These are phyloP conservation scores for Sanguinoderma infundibulare DNA, from an alignment of 1,284 basidiomycete genomes.

Conservation along the genomic window DNA sequence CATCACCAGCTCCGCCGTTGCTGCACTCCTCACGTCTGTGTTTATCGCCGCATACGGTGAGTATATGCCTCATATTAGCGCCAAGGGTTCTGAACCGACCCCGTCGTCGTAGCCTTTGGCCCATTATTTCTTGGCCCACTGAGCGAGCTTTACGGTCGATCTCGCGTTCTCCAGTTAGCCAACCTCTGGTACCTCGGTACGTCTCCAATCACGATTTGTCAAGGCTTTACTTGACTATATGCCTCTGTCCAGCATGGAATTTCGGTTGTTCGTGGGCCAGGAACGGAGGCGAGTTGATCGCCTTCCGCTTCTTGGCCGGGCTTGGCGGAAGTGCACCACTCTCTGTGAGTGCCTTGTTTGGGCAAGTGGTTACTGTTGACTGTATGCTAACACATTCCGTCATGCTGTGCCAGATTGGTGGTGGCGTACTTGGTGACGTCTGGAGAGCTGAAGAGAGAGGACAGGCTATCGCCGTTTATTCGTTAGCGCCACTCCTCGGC, in stretches of 20 bases:
- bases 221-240: background rate
- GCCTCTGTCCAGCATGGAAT: constrained; percentile 57
- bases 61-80: background rate
- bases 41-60: constrained; percentile 72
- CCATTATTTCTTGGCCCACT: constrained; percentile 60
- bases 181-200: constrained; percentile 65
- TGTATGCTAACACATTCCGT: no score
- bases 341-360: constrained; percentile 43
- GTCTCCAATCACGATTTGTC: constrained; percentile 22
- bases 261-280: constrained; percentile 68
- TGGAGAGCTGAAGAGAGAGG: constrained; percentile 52
- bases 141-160: constrained; percentile 54
- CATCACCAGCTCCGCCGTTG: constrained; percentile 53
- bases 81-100: background rate
- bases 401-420: constrained; percentile 42
- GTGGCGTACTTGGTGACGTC: constrained; percentile 55
- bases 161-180: constrained; percentile 49
- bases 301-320: constrained; percentile 68
- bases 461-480: constrained; percentile 51
- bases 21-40: constrained; percentile 67
- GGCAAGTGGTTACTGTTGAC: background rate
- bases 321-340: constrained; percentile 69
- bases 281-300: constrained; percentile 59
- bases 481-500: constrained; percentile 47
- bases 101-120: constrained; percentile 44